Conservation (phyloP, 495 filamentous ascomycete species). For the Neurospora sp. region DNA sequence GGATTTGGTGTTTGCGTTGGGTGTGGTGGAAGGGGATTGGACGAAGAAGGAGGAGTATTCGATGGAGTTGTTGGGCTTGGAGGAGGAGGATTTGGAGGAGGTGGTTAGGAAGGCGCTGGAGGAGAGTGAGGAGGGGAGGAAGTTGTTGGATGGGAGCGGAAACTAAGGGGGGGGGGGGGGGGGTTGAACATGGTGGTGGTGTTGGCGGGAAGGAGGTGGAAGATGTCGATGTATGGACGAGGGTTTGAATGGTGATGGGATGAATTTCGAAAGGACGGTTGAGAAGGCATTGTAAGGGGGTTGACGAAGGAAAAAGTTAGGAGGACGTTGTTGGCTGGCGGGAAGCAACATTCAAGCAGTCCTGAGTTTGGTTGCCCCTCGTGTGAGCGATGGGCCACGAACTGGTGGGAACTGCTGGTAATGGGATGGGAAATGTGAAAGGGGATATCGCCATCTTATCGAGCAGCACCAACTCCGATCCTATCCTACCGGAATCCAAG, state of each 20-base stretch:
- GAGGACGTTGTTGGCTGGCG: not conserved
- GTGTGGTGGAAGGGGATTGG: constrained; percentile 20
- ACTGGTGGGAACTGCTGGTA: not conserved
- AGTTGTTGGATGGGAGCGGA: not conserved
- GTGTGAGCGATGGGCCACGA: not conserved
- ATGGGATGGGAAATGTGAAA: not conserved
- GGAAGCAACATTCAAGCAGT: not conserved
- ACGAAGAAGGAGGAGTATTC: constrained; percentile 14
- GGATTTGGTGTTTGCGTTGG: constrained; percentile 22
- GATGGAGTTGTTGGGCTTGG: constrained; percentile 20
- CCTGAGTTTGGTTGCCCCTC: not conserved
- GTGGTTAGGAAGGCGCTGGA: constrained; percentile 10
- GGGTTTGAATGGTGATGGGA: not conserved
- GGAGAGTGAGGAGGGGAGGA: not conserved
- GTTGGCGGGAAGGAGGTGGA: not conserved
- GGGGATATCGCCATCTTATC: not conserved
- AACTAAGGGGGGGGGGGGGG: not conserved
- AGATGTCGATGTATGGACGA: not conserved
- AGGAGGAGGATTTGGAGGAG: constrained; percentile 18
- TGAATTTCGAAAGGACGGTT: too few species aligned
- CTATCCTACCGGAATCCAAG: not conserved
- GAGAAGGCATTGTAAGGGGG: too few species aligned
- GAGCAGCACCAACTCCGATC: not conserved
- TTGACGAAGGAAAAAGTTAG: too few species aligned
- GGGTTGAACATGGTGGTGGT: not conserved